Evolutionary conservation across 768 basidiomycete species (phyloP).

Genomic region (Agaricus subrufescens): DNA sequence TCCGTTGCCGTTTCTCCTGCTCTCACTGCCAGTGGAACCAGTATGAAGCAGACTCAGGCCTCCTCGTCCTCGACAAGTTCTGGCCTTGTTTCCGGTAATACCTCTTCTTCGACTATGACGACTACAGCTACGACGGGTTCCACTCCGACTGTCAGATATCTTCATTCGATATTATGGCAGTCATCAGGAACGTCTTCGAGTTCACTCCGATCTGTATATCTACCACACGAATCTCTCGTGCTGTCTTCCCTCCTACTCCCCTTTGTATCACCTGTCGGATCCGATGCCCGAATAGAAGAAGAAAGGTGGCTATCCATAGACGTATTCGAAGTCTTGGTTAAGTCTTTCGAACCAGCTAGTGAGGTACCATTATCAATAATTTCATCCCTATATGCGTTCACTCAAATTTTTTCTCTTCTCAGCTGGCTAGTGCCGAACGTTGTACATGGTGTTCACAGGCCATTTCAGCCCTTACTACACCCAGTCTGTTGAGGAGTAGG

Average conservation of each 20-base stretch:
- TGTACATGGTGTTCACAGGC: slow-evolving; percentile 71
- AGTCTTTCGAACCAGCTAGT: slow-evolving; percentile 50
- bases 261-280: slow-evolving; percentile 38
- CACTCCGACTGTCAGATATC: slow-evolving; percentile 34
- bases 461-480: slow-evolving; percentile 31
- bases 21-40: background rate
- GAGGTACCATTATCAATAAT: slow-evolving; percentile 36
- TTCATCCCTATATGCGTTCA: background rate
- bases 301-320: slow-evolving; percentile 57
- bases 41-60: background rate
- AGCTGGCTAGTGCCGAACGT: slow-evolving; percentile 50
- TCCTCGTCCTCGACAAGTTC: background rate
- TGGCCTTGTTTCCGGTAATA: background rate
- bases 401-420: background rate
- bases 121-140: background rate
- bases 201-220: slow-evolving; percentile 19
- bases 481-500: slow-evolving; percentile 36
- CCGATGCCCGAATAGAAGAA: slow-evolving; percentile 34
- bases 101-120: background rate
- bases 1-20: background rate
- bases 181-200: slow-evolving; percentile 31
- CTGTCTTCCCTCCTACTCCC: slow-evolving; percentile 55
- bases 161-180: slow-evolving; percentile 43
- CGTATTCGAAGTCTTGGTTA: slow-evolving; percentile 52
- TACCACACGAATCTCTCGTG: slow-evolving; percentile 58